Evolutionary conservation across 129 eudicot species (phyloP).

Genomic region (Escallonia rubra): DNA sequence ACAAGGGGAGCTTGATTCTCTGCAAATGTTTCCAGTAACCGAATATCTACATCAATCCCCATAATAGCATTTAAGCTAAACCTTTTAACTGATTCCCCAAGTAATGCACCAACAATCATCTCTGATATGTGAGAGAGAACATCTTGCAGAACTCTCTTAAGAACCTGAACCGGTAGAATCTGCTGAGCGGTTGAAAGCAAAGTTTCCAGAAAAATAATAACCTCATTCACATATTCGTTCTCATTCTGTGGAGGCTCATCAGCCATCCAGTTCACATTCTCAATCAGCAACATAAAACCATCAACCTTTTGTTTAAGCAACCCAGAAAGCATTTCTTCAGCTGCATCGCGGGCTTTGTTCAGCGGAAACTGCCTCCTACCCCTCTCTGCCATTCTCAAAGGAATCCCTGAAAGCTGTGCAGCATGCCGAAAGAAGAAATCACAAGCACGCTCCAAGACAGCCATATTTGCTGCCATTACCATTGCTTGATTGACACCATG

Average conservation of each 20-base stretch:
- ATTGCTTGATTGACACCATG: conserved; percentile 92
- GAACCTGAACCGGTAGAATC: conserved; percentile 80
- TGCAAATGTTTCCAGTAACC: conserved; percentile 83
- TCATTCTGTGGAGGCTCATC: conserved; percentile 85
- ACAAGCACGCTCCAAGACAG: conserved; percentile 92
- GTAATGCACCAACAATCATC: conserved; percentile 68
- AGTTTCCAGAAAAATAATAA: conserved; percentile 87
- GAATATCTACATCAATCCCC: conserved; percentile 86
- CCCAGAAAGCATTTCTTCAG: conserved; percentile 84
- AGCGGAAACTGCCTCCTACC: conserved; percentile 81
- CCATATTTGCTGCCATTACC: conserved; percentile 98
- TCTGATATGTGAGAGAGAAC: conserved; percentile 88
- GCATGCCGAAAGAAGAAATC: conserved; percentile 96
- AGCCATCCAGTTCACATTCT: conserved; percentile 91
- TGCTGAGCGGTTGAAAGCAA: conserved; percentile 94
- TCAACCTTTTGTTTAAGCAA: conserved; percentile 93
- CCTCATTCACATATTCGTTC: conserved; percentile 92
- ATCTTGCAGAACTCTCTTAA: conserved; percentile 78
- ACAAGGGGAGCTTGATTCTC: conserved; percentile 80
- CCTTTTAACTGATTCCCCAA: conserved; percentile 80
- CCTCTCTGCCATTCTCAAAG: conserved; percentile 86
- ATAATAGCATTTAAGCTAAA: conserved; percentile 79
- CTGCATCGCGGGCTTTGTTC: conserved; percentile 89
- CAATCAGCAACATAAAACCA: conserved; percentile 78
- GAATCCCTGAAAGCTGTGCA: conserved; percentile 91